Evolutionary conservation across 2,329 filamentous ascomycete genomes (phyloP).

Genomic region (Cephalotrichum gorgonifer): DNA sequence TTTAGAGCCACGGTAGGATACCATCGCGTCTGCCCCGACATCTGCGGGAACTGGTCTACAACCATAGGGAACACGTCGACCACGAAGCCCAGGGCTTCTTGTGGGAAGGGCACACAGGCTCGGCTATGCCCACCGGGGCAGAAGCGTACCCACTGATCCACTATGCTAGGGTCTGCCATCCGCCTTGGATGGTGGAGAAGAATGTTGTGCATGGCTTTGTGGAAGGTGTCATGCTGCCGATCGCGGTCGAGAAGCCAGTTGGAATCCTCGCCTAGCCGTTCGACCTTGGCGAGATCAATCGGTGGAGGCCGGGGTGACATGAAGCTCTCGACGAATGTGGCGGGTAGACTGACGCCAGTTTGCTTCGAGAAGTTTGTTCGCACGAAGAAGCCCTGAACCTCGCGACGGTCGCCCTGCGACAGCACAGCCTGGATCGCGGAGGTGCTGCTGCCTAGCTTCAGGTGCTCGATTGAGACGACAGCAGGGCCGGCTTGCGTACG

Average conservation of each 20-base stretch:
- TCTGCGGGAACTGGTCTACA: slow-evolving; percentile 27
- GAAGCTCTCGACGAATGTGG: slow-evolving; percentile 6
- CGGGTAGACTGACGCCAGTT: slow-evolving; percentile 18
- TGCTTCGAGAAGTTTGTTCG: slow-evolving; percentile 21
- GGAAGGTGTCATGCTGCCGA: background rate
- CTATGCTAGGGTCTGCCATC: slow-evolving; percentile 6
- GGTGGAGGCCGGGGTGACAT: background rate
- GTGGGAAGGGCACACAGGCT: slow-evolving; percentile 39
- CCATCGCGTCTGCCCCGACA: slow-evolving; percentile 40
- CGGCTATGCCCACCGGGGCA: slow-evolving; percentile 32
- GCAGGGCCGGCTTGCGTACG: slow-evolving; percentile 26
- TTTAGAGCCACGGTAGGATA: slow-evolving; percentile 69
- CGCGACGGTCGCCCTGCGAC: slow-evolving; percentile 24
- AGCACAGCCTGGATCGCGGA: slow-evolving; percentile 31
- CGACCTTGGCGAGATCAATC: background rate
- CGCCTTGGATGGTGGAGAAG: background rate
- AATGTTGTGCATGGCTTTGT: background rate
- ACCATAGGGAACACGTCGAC: slow-evolving; percentile 61
- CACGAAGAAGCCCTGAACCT: slow-evolving; percentile 27
- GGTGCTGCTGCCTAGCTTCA: slow-evolving; percentile 28
- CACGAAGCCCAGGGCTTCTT: slow-evolving; percentile 53
- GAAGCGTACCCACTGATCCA: slow-evolving; percentile 59
- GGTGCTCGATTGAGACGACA: slow-evolving; percentile 26
- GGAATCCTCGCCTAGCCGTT: background rate
- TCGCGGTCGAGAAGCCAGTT: background rate